A percentile compares a stretch with the other conserved stretches of the same genome.
phyloP scores from a whole-genome alignment of 1,284 basidiomycete genomes.

The Acaromyces ingoldii region DNA sequence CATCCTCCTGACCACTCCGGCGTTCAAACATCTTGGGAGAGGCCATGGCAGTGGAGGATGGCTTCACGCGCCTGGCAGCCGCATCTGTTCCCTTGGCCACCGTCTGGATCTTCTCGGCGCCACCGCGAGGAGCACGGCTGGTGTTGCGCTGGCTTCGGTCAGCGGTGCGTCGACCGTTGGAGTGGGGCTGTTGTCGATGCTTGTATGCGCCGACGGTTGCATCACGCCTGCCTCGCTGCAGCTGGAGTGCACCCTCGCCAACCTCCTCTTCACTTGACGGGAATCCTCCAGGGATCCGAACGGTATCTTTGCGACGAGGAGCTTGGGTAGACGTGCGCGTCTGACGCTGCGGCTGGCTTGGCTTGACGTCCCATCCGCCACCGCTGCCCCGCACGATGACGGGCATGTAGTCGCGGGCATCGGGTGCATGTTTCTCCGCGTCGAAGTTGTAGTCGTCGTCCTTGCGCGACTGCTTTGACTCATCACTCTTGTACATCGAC shows the following conservation, averaged over 20 bases:
- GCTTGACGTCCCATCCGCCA: background rate
- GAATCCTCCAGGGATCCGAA: background rate
- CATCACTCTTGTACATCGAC: no score
- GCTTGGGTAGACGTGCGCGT: background rate
- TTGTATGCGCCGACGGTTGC: background rate
- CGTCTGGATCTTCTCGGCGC: background rate
- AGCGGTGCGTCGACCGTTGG: background rate
- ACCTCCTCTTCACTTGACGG: background rate
- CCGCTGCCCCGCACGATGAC: slow-evolving; percentile 2
- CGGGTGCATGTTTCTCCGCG: slow-evolving; percentile 7
- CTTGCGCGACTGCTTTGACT: no score
- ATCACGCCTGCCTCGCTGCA: background rate
- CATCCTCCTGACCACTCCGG: background rate
- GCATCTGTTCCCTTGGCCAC: background rate
- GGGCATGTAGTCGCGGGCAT: slow-evolving; percentile 3
- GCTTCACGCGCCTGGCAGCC: no score
- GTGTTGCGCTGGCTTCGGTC: background rate
- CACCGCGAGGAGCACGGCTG: background rate
- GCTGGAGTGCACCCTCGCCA: background rate
- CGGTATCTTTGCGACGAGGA: background rate
- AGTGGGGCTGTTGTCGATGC: background rate
- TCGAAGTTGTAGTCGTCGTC: slow-evolving; percentile 15
- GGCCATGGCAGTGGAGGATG: background rate
- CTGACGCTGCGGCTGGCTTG: background rate
- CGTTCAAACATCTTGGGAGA: slow-evolving; percentile 4